Evolutionary conservation across 164 flowering plant species (phyloP), one percentile per base, ranked within the genome.

Genomic region (Annona squamosa): DNA sequence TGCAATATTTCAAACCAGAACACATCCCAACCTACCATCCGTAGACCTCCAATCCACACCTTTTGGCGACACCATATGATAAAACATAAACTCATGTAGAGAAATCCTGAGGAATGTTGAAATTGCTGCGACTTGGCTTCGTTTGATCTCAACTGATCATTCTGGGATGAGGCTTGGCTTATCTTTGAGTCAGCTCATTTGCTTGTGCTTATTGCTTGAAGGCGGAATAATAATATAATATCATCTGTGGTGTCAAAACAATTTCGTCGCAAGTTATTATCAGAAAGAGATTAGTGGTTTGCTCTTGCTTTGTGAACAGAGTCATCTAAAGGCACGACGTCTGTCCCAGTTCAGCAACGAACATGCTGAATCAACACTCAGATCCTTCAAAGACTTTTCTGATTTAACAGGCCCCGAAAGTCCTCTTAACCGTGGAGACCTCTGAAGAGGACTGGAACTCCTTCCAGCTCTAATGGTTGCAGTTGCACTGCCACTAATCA

Each of bases 341-440:
- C 62, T 74, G 67, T 72, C 75, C 81, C 72, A 76, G 57, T 76
- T 78, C 59, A 71, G 69, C 65, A 74, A 59, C 5, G 81, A 79
- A 41, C 68, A 73, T 48, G 71, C 72, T 0, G 84, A 79, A 66
- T 77, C 71, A 52, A 80, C 16, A 61, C 85, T 83, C 2, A 71
- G 70, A 67, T 77, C 76, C 48, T 76, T 70, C n/a, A 48, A 70
- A 41, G n/a, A 63, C 46, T 47, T 65, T 67, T 62, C 46, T 43
- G 81, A 81, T 26, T 72, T 78, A 16, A 70, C 78, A 41, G 81
- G 81, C 74, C 48, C 73, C 3, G 72, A 37, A 4, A 74, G 46
- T 46, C 73, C 79, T 56, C 75, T 78, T 71, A 76, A 56, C 69
- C 75, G 59, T 3, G 81, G 68, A 46, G 84, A 83, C 64, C 67